phyloP scores from a whole-genome alignment of 352 stramenopile genomes.

The Globisporangium spiculum region DNA sequence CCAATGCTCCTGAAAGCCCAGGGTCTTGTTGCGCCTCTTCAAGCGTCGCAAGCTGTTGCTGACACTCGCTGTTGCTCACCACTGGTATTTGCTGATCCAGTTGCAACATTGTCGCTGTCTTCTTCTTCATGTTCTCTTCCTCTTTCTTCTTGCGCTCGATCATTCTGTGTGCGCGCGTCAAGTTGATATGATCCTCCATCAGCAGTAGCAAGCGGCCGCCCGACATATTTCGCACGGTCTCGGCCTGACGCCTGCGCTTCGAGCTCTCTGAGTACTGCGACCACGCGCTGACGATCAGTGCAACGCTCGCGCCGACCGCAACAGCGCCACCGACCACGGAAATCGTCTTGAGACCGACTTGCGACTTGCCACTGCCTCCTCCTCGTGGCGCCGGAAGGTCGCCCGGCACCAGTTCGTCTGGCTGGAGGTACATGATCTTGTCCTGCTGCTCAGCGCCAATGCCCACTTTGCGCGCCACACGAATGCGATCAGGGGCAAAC shows the following conservation, averaged over 20 bases:
- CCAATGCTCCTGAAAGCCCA: not conserved
- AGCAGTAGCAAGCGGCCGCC: constrained; percentile 65
- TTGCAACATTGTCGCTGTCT: constrained; percentile 10
- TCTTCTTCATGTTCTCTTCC: constrained; percentile 14
- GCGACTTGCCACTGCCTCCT: constrained; percentile 6
- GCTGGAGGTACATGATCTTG: constrained; percentile 72
- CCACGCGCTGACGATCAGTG: constrained; percentile 77
- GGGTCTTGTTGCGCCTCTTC: not conserved
- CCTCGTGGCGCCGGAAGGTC: constrained; percentile 38
- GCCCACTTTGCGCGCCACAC: constrained; percentile 54
- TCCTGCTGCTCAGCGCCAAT: constrained; percentile 62
- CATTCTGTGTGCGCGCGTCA: constrained; percentile 22
- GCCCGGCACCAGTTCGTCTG: constrained; percentile 66
- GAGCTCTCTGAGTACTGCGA: constrained; percentile 76
- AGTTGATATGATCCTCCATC: constrained; percentile 58
- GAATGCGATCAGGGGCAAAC: constrained; percentile 68
- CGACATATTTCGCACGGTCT: constrained; percentile 71
- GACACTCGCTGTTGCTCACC: not conserved
- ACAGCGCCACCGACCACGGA: constrained; percentile 76
- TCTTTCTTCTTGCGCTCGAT: constrained; percentile 15
- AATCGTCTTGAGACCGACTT: constrained; percentile 44
- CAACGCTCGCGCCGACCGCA: constrained; percentile 72
- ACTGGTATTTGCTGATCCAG: not conserved
- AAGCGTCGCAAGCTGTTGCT: not conserved
- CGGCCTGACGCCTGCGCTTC: constrained; percentile 60